Evolutionary conservation across 805 yeast species (phyloP).

Genomic region (Lipomyces lipofer): DNA sequence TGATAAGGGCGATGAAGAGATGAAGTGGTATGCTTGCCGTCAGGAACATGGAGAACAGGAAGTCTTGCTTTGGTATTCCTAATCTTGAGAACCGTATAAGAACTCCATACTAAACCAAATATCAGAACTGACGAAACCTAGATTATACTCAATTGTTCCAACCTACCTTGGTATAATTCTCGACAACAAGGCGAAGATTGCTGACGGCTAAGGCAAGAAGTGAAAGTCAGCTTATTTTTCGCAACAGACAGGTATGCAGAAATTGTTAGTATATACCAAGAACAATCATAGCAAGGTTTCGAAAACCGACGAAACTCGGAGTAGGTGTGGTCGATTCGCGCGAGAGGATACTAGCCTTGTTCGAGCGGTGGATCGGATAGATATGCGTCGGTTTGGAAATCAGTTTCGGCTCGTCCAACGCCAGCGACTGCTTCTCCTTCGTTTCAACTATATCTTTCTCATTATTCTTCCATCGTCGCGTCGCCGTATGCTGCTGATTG

Average conservation of each 20-base stretch:
- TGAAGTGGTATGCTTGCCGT: constrained; percentile 39
- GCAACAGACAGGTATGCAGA: too few relatives aligned
- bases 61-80: constrained; percentile 40
- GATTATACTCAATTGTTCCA: neutral
- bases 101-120: constrained; percentile 41
- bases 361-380: constrained; percentile 23
- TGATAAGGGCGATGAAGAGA: constrained; percentile 41
- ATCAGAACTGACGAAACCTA: neutral
- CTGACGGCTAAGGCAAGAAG: constrained; percentile 37
- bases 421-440: neutral
- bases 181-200: constrained; percentile 43
- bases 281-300: constrained; percentile 44
- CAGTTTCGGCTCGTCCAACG: neutral
- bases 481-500: too few relatives aligned
- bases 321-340: constrained; percentile 29
- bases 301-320: constrained; percentile 43
- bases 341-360: constrained; percentile 24
- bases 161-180: constrained; percentile 39
- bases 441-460: too few relatives aligned
- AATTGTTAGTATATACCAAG: constrained; percentile 36
- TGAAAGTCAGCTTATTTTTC: too few relatives aligned
- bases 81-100: constrained; percentile 37
- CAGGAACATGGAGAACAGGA: constrained; percentile 35
- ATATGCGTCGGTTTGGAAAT: constrained; percentile 21
- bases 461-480: too few relatives aligned